phyloP scores from a whole-genome alignment of 108 stramenopile species.

The Skeletonema tropicum region DNA sequence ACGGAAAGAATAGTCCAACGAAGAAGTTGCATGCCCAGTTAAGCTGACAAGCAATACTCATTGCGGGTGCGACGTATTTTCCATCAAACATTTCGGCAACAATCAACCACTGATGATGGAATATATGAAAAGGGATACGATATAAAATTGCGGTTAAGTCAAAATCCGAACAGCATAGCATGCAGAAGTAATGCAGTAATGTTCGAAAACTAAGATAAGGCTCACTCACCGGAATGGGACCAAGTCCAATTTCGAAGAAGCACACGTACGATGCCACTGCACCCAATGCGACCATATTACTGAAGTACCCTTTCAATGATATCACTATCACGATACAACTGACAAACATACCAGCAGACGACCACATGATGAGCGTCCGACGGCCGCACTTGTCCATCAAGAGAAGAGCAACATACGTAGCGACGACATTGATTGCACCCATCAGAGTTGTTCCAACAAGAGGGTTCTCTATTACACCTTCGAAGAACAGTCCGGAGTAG shows the following conservation, averaged over 20 bases:
- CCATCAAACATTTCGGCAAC: constrained; percentile 92
- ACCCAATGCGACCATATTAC: constrained; percentile 73
- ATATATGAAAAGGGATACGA: too few relatives aligned
- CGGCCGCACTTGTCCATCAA: constrained; percentile 92
- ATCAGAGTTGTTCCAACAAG: constrained; percentile 91
- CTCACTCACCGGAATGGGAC: constrained; percentile 88
- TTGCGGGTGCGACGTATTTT: constrained; percentile 90
- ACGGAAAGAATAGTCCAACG: constrained; percentile 91
- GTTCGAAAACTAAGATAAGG: too few relatives aligned
- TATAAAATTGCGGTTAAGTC: too few relatives aligned
- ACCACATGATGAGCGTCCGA: constrained; percentile 88
- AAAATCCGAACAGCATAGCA: too few relatives aligned
- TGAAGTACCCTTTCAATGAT: constrained; percentile 64
- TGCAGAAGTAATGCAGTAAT: too few relatives aligned
- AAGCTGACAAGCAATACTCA: constrained; percentile 77
- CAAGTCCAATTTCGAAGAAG: constrained; percentile 97
- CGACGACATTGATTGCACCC: constrained; percentile 92
- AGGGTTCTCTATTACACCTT: constrained; percentile 91
- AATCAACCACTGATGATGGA: constrained; percentile 82
- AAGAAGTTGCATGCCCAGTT: constrained; percentile 96
- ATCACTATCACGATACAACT: constrained; percentile 71
- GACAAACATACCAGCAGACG: constrained; percentile 82
- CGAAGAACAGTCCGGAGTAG: constrained; percentile 97
- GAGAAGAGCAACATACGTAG: constrained; percentile 90
- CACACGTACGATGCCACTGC: constrained; percentile 87